These are phyloP conservation scores for Pseudogymnoascus sp. DNA, from an alignment of 2,329 filamentous ascomycete species.

Conservation along the genomic window DNA sequence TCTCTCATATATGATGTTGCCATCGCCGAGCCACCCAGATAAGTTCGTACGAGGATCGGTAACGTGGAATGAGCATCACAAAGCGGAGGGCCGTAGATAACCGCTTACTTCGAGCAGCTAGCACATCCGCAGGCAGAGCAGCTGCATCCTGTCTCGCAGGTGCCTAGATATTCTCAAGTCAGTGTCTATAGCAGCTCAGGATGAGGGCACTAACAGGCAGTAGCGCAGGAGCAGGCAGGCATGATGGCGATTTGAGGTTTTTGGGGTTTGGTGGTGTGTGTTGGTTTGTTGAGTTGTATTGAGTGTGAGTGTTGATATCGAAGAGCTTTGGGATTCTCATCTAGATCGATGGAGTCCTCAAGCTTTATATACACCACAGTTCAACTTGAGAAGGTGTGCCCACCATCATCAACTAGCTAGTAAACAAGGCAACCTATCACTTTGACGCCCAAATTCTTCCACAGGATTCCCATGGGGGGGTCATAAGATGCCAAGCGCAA, in stretches of 20 bases:
- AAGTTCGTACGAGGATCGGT: not conserved
- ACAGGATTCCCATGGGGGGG: not conserved
- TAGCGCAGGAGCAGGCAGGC: not conserved
- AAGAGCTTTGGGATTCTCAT: not conserved
- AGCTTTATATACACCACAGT: not conserved
- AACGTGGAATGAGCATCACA: not conserved
- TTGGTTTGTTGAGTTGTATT: slow-evolving; percentile 4
- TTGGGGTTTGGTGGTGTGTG: not conserved
- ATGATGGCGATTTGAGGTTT: not conserved
- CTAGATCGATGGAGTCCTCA: not conserved
- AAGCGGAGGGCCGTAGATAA: not conserved
- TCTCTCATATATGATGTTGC: not conserved
- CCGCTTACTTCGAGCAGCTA: not conserved
- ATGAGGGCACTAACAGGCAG: not conserved
- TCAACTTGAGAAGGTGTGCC: not conserved
- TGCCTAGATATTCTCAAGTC: not conserved
- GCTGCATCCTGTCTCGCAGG: not conserved
- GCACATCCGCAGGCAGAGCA: not conserved
- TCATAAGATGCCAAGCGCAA: not conserved
- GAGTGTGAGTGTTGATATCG: not conserved
- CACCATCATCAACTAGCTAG: not conserved
- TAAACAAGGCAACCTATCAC: not conserved
- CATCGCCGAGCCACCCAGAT: not conserved
- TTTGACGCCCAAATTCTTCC: not conserved
- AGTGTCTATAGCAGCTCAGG: not conserved